Conservation (phyloP, 139 green algal species). For the Medakamo hakoo region DNA sequence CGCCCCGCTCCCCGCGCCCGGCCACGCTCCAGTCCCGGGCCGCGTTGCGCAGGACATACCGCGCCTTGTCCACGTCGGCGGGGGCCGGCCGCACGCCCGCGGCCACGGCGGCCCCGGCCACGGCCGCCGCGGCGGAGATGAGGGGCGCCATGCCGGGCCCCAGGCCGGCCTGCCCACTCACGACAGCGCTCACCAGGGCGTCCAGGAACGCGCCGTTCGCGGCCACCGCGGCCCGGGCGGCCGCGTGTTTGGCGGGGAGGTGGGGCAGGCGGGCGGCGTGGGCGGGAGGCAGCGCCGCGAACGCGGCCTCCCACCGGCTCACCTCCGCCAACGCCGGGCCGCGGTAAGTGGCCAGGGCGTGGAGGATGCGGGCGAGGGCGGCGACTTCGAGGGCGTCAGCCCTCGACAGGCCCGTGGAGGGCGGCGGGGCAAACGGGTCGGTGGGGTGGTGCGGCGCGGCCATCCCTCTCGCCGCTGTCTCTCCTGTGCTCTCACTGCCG, state of each 20-base stretch:
- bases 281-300: not conserved
- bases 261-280: conserved; percentile 14
- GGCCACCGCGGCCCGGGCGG: conserved; percentile 20
- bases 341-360: not conserved
- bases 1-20: conserved; percentile 45
- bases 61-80: conserved; percentile 31
- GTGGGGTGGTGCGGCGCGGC: too few relatives aligned
- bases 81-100: conserved; percentile 1
- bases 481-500: too few relatives aligned
- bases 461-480: too few relatives aligned
- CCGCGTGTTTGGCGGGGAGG: conserved; percentile 25
- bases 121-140: conserved; percentile 8
- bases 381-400: not conserved
- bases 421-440: too few relatives aligned
- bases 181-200: conserved; percentile 9
- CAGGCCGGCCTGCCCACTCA: conserved; percentile 4
- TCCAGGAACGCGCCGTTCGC: conserved; percentile 53
- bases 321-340: not conserved
- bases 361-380: not conserved
- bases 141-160: conserved; percentile 4
- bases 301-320: not conserved
- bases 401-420: too few relatives aligned
- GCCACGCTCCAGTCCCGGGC: conserved; percentile 72
- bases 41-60: conserved; percentile 87
- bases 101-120: conserved; percentile 4